Base-by-base conservation (phyloP, 345 rosid genomes). In the Rhodamnia rubescens region DNA sequence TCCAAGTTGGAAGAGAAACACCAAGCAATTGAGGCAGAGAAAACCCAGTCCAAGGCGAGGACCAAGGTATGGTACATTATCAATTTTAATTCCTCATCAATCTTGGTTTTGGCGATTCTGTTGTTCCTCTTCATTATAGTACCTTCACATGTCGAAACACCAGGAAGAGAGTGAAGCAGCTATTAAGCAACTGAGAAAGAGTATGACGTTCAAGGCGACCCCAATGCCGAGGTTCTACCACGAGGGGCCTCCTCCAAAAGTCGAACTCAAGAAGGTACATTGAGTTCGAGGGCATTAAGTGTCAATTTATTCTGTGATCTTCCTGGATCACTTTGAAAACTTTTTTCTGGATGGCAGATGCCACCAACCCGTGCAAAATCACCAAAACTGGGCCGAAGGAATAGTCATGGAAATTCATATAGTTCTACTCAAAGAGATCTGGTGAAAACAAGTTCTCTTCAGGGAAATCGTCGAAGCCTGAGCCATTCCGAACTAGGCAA, bases 91-190 rank as follows among this genome's bases (percentile, higher is more conserved):
- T 18, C 80, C 80, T 69, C 80, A 69, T 69, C 80, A 69, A 69
- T 69, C 56, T 61, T 36, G 24, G 42, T 61, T 6, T 6, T 13
- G 22, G 36, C 11, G 5, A 78, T 80, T 53, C 15, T 36, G 51
- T 80, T 6, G 16, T 50, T 32, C 36, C 49, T 32, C 40, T 78
- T 81, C 81, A 49, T 27, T 11, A 78, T 50, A 42, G 15, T 16
- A 22, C 21, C 32, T 61, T 61, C 92, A 12, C 47, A 18, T 69
- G 80, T 36, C 47, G 11, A 69, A 69, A 69, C 47, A 36, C 80
- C 84, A 95, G 99, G 99, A 95, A 91, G 99, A 97, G 91, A 95
- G 91, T 92, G 96, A 96, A 74, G 96, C 98, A 69, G 98, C 95
- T 13, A 89, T 97, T 84, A 95, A 93, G 90, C 96, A 94, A 88